Evolutionary conservation across 108 stramenopile genomes (phyloP).

Genomic region (Cylindrotheca fusiformis): DNA sequence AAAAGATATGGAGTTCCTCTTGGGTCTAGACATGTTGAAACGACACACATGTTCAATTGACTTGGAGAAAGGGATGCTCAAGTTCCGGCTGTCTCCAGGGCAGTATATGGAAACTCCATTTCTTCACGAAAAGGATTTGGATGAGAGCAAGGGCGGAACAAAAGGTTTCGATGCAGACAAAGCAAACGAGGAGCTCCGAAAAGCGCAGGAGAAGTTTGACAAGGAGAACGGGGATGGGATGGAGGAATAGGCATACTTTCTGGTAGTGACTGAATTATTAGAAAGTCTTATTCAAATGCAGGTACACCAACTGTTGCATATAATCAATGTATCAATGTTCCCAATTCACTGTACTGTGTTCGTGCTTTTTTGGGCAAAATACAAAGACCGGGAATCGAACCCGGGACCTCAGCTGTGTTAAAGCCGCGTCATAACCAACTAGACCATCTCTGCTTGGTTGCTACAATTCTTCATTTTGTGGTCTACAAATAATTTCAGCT

Average conservation of each 20-base stretch:
- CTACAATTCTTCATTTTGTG: no score
- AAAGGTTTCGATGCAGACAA: slow-evolving; percentile 71
- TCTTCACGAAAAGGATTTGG: slow-evolving; percentile 86
- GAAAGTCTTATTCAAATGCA: background rate
- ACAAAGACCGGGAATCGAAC: slow-evolving; percentile 77
- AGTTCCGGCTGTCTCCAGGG: slow-evolving; percentile 41
- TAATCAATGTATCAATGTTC: no score
- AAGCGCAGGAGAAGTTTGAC: slow-evolving; percentile 22
- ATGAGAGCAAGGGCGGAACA: slow-evolving; percentile 77
- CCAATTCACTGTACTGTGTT: no score
- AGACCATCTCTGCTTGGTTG: slow-evolving; percentile 64
- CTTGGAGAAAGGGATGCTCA: slow-evolving; percentile 59
- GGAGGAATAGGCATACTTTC: background rate
- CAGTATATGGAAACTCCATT: slow-evolving; percentile 62
- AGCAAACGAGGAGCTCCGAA: slow-evolving; percentile 47
- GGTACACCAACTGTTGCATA: no score
- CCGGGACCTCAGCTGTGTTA: slow-evolving; percentile 86
- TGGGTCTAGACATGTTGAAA: slow-evolving; percentile 97
- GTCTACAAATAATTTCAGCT: no score
- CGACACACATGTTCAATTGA: slow-evolving; percentile 92
- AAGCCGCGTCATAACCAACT: slow-evolving; percentile 90
- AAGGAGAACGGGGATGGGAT: slow-evolving; percentile 15
- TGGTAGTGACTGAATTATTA: background rate
- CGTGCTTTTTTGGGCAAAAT: no score
- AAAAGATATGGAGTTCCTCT: slow-evolving; percentile 93